Base-by-base conservation (phyloP, 2,329 filamentous ascomycete species). In the Calonectria multiphialidica region DNA sequence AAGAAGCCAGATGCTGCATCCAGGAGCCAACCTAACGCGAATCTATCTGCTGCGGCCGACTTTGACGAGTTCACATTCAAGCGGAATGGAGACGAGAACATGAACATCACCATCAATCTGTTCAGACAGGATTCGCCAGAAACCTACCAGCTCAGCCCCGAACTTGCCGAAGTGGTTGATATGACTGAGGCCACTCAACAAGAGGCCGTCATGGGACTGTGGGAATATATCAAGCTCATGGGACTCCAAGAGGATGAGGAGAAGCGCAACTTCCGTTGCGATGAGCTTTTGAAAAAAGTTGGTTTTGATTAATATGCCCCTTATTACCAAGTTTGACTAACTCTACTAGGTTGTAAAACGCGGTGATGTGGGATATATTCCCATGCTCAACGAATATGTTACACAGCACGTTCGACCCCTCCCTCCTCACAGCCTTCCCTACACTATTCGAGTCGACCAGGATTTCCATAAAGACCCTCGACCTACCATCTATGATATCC, bases 21-120 rank as follows among this genome's bases (percentile, higher is more conserved):
- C 1, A 84, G 90, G 45, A 89, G 88, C 65, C 80, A 83, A 12
- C 79, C 88, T n/a, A 73, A 71, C 23, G 70, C 75, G 21, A 76
- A 64, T 35, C 71, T 78, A 33, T 89, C 92, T 8, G 87, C 92
- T 37, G 91, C 91, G 37, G 90, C 92, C 53, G 95, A 97, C 80
- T 98, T 98, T 80, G 97, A 98, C 84, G 93, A 94, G 81, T 87
- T 99, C 53, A 93, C 95, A 50, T 98, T 99, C 82, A 95, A 97
- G 86, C 91, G 97, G 66, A 95, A 93, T 78, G 93, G 95, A 40
- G 97, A 99, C 81, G 95, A 98, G 82, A 98, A 98, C 78, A 88
- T 94, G 77, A 98, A 98, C 81, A 92, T 98, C 77, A 96, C 92
- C 13, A 93, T 99, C 85, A 98, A 96, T 80, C 89, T 99, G 40